These are phyloP conservation scores for Xylaria bambusicola DNA, from an alignment of 495 filamentous ascomycete species.

Conservation along the genomic window DNA sequence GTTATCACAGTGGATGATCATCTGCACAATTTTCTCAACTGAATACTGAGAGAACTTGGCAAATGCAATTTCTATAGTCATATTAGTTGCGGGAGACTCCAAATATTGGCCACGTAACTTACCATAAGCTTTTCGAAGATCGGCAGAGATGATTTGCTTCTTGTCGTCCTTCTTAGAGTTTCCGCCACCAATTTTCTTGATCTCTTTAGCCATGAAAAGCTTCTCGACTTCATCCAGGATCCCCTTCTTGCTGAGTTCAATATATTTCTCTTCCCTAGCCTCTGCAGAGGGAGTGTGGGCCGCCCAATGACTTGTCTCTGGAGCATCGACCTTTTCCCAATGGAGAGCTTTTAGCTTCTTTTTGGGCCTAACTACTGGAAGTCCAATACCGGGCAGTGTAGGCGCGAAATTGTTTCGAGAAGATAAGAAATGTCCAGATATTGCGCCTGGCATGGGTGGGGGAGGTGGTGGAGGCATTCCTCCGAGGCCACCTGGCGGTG, in stretches of 20 bases:
- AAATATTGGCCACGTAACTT: slow-evolving; percentile 27
- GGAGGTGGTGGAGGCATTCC: slow-evolving; percentile 45
- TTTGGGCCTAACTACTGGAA: slow-evolving; percentile 85
- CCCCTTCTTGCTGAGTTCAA: slow-evolving; percentile 86
- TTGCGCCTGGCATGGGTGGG: slow-evolving; percentile 61
- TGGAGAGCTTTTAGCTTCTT: slow-evolving; percentile 99
- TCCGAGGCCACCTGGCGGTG: slow-evolving; percentile 36
- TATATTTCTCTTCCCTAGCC: slow-evolving; percentile 91
- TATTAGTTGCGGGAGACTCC: slow-evolving; percentile 17
- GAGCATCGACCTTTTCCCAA: slow-evolving; percentile 97
- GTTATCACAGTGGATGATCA: slow-evolving; percentile 92
- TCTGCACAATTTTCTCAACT: slow-evolving; percentile 80
- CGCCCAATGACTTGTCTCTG: slow-evolving; percentile 95
- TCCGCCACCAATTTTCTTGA: slow-evolving; percentile 76
- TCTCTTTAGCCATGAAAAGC: slow-evolving; percentile 95
- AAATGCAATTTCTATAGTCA: slow-evolving; percentile 73
- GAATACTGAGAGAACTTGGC: slow-evolving; percentile 83
- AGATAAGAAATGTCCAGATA: slow-evolving; percentile 55
- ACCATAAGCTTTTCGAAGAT: slow-evolving; percentile 86
- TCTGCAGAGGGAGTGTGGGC: slow-evolving; percentile 76
- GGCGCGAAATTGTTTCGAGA: slow-evolving; percentile 43
- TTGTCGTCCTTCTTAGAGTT: slow-evolving; percentile 81
- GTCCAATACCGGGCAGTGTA: slow-evolving; percentile 45
- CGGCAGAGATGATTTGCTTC: slow-evolving; percentile 93
- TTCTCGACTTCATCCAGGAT: slow-evolving; percentile 97